These are phyloP conservation scores for Yarrowia sp. DNA, from an alignment of 805 yeast genomes.

Conservation along the genomic window DNA sequence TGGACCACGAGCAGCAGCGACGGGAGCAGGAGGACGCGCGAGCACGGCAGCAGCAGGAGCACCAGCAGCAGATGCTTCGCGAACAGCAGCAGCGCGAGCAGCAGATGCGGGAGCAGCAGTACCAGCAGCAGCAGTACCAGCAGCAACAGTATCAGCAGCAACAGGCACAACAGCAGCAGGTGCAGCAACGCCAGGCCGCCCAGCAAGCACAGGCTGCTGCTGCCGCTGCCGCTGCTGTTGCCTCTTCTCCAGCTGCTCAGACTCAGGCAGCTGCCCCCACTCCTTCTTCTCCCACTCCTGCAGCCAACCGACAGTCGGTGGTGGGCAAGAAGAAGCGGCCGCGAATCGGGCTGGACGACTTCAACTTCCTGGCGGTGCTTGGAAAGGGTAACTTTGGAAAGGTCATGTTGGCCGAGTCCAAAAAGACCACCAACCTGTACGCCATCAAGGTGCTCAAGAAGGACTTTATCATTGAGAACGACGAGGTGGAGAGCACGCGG, in stretches of 20 bases:
- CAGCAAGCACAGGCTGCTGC: conserved; percentile 20
- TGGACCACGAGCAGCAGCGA: background rate
- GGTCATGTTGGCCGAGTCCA: conserved; percentile 94
- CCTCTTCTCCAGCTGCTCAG: background rate
- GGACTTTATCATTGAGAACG: conserved; percentile 91
- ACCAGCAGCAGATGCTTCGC: conserved; percentile 29
- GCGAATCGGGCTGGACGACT: conserved; percentile 83
- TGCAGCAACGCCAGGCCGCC: conserved; percentile 7
- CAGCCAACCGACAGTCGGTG: background rate
- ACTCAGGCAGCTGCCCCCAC: background rate
- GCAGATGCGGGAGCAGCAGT: conserved; percentile 26
- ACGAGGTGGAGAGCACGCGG: conserved; percentile 91
- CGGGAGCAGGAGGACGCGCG: conserved; percentile 1
- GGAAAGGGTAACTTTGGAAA: conserved; percentile 99
- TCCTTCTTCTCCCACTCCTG: background rate
- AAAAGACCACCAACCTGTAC: conserved; percentile 73
- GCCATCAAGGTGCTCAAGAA: conserved; percentile 96
- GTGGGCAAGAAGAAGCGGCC: conserved; percentile 26
- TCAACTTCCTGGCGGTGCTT: conserved; percentile 86
- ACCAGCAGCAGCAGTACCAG: conserved; percentile 9
- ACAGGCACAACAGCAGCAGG: conserved; percentile 27
- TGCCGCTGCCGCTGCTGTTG: background rate
- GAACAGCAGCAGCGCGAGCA: conserved; percentile 24
- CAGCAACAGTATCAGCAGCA: conserved; percentile 26
- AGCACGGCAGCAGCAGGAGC: conserved; percentile 14